Percentiles rank a stretch among this genome's conserved stretches.
These are phyloP conservation scores for Coniochaeta hoffmannii DNA, from an alignment of 2,329 filamentous ascomycete genomes.

Conservation along the genomic window DNA sequence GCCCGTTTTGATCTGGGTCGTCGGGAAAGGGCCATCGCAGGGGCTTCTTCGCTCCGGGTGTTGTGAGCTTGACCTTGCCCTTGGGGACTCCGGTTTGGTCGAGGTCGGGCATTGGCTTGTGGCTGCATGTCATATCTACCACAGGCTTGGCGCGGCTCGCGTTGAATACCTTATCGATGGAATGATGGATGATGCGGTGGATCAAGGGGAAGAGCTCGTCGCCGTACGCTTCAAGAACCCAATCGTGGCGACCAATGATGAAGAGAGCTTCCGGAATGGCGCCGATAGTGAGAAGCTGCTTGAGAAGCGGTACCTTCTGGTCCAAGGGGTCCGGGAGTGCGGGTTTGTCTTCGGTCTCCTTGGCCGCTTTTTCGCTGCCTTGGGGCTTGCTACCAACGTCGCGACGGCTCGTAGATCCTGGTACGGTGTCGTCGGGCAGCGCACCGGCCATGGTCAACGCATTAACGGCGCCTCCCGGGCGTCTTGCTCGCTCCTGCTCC, in stretches of 20 bases:
- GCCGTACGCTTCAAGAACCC: slow-evolving; percentile 79
- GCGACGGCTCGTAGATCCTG: slow-evolving; percentile 25
- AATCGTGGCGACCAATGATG: slow-evolving; percentile 80
- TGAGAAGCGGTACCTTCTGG: slow-evolving; percentile 80
- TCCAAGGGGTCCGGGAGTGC: slow-evolving; percentile 67
- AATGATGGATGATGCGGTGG: slow-evolving; percentile 79
- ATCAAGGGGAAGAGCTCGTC: slow-evolving; percentile 67
- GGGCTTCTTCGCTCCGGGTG: slow-evolving; percentile 55
- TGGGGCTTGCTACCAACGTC: slow-evolving; percentile 46
- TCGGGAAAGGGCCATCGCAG: slow-evolving; percentile 83
- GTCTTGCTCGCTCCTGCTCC: slow-evolving; percentile 65
- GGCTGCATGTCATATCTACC: slow-evolving; percentile 16
- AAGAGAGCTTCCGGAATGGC: slow-evolving; percentile 90
- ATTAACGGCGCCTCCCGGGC: slow-evolving; percentile 68
- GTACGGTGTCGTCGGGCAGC: slow-evolving; percentile 64
- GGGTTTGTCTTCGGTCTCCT: slow-evolving; percentile 37
- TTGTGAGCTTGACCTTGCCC: slow-evolving; percentile 56
- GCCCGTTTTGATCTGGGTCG: slow-evolving; percentile 65
- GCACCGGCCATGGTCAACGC: slow-evolving; percentile 82
- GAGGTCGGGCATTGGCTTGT: slow-evolving; percentile 36
- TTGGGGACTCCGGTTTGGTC: slow-evolving; percentile 65
- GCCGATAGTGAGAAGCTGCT: slow-evolving; percentile 81
- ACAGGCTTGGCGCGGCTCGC: slow-evolving; percentile 30
- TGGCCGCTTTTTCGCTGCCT: slow-evolving; percentile 41
- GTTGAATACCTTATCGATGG: slow-evolving; percentile 64